Conservation (phyloP, 2,329 filamentous ascomycete genomes). For the Trichoderma guizhouense region DNA sequence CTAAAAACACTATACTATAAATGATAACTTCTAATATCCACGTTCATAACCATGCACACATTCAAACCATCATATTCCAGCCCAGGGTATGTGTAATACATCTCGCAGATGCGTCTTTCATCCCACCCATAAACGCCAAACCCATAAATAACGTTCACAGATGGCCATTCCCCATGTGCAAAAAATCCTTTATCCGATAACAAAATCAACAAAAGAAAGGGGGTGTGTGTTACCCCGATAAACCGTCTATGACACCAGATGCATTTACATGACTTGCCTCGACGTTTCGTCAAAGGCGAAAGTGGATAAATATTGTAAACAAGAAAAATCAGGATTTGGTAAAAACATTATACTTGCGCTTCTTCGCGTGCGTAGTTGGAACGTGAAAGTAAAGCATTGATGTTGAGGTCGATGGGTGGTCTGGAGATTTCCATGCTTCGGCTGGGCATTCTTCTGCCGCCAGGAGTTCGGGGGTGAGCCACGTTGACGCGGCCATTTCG, state of each 20-base stretch:
- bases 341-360: conserved; percentile 1
- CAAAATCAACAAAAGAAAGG: neutral
- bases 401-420: conserved; percentile 28
- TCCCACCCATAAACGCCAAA: neutral
- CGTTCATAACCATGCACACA: neutral
- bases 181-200: neutral
- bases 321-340: neutral
- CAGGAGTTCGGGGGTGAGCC: conserved; percentile 54
- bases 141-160: neutral
- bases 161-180: neutral
- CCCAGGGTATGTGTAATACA: conserved; percentile 8
- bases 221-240: neutral
- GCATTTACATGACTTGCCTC: neutral
- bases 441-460: conserved; percentile 50
- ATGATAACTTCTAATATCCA: neutral
- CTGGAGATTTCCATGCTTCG: conserved; percentile 55
- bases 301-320: neutral
- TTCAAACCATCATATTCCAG: neutral
- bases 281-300: neutral
- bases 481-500: conserved; percentile 56
- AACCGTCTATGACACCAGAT: neutral
- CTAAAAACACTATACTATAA: conserved; percentile 9
- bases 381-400: conserved; percentile 23
- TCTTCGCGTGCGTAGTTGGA: neutral
- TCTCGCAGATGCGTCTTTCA: neutral